These are phyloP conservation scores for Keithomyces neogunnii DNA, from an alignment of 2,329 filamentous ascomycete genomes.

Conservation along the genomic window DNA sequence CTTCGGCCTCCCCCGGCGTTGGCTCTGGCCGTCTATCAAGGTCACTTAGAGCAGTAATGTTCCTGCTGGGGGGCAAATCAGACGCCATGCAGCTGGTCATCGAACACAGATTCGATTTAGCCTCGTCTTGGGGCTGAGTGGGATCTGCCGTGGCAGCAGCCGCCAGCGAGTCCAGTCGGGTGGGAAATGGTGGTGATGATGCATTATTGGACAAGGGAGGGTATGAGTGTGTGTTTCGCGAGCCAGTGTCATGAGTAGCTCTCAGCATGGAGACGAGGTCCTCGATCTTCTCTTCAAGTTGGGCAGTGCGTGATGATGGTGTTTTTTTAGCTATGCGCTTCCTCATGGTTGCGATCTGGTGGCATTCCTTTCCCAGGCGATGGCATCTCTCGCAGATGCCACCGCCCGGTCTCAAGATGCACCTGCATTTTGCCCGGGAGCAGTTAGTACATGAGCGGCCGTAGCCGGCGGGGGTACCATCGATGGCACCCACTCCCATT, in stretches of 20 bases:
- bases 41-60: constrained; percentile 7
- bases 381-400: constrained; percentile 31
- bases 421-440: constrained; percentile 39
- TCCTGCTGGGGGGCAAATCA: neutral
- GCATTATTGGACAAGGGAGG: neutral
- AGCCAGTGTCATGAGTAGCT: constrained; percentile 16
- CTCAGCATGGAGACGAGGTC: constrained; percentile 38
- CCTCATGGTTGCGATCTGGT: constrained; percentile 32
- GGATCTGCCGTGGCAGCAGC: constrained; percentile 24
- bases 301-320: constrained; percentile 29
- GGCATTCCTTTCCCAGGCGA: constrained; percentile 38
- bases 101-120: neutral
- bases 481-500: neutral
- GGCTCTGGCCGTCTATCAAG: constrained; percentile 18
- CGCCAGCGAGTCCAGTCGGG: constrained; percentile 27
- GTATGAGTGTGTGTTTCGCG: neutral
- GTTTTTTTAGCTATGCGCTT: constrained; percentile 27
- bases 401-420: constrained; percentile 29
- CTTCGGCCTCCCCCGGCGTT: constrained; percentile 28
- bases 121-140: neutral
- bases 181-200: constrained; percentile 13
- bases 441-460: constrained; percentile 38
- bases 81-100: neutral
- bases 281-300: constrained; percentile 42
- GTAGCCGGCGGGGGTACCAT: constrained; percentile 28